Evolutionary conservation across 495 filamentous ascomycete genomes (phyloP), one percentile per base, ranked within the genome.

Genomic region (Neurospora sp.): DNA sequence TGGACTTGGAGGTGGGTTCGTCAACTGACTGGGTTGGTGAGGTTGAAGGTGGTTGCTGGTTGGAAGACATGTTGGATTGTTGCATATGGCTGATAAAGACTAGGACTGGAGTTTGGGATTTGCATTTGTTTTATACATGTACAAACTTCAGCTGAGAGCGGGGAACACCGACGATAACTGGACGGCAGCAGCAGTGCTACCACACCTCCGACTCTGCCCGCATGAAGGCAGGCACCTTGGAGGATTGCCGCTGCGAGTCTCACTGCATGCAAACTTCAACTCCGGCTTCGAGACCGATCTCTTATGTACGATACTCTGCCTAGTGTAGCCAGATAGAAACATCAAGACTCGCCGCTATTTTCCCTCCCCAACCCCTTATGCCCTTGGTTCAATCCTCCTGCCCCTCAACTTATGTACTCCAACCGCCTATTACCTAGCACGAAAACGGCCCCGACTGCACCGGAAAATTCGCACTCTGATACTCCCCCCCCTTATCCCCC

Each of bases 401-500:
- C 35, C 35, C 5, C 35, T 35, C 35, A 35, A 35, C 35, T 35
- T 35, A 27, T 27, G 22, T 27, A 35, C 35, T 35, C 35, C 35
- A 35, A 35, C 35, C 35, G 5, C 35, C 35, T 0, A 27, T 27
- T 27, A 0, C 35, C 75, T 78, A 74, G 71, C 78, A 79, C 5
- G 27, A 69, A 31, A 76, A 75, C 20, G 74, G 73, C 31, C 76
- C 78, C 53, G 69, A 42, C 69, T 79, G 74, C 10, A 75, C 69
- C 0, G 79, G 79, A 18, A 82, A 85, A 20, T 76, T 84, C 5
- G 76, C 31, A 31, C 27, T 31, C 75, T 84, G 81, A 68, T 87
- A 87, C 76, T 79, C 80, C 40, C 84, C 84, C 9, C 76, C 76
- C 20, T 79, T 68, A 76, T 87, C 86, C 37, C 82, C 84, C 8